Base-by-base conservation (phyloP, 441 rosid genomes). In the Euphorbia corollata region DNA sequence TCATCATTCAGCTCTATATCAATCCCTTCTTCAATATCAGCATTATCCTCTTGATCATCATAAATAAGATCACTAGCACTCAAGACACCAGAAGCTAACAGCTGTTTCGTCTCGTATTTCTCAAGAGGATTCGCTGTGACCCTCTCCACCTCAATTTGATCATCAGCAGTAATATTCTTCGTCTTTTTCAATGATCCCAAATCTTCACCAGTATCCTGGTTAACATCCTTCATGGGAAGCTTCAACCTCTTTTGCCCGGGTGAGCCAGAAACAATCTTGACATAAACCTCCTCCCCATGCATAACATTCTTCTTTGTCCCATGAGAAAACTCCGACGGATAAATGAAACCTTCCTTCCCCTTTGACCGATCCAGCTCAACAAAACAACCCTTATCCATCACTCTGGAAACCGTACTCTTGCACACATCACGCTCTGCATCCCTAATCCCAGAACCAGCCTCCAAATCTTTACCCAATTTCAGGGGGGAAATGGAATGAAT, bases 1-100 rank as follows among this genome's bases (percentile, higher is more conserved):
- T 85, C 91, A 56, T 87, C 91, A 27, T 88, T 88, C 77, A 88
- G 60, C 84, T 86, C 97, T 71, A 88, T 82, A 79, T 88, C 95
- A 77, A 88, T 87, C 74, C 84, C 89, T 67, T 85, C 91, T 84
- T 90, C 92, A 65, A 81, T 86, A 39, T 87, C 89, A 73, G 83
- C 88, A 67, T 85, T 94, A 78, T 88, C 90, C 8, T 84, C 86
- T 5, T 90, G 87, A 32, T 82, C 88, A 72, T 86, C 89, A 74
- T 78, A 80, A 78, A 76, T 72, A 0, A 90, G 92, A 75, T 88
- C 92, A 48, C 60, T 67, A 1, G 75, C 80, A n/a, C 79, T 68
- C 76, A 86, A 60, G 12, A 82, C 95, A 36, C 95, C 95, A 6
- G 95, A 85, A 64, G 91, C 92, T 71, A 88, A 82, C 81, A 90